Base-by-base conservation (phyloP, 2,329 filamentous ascomycete genomes). In the Verticillium klebahnii region DNA sequence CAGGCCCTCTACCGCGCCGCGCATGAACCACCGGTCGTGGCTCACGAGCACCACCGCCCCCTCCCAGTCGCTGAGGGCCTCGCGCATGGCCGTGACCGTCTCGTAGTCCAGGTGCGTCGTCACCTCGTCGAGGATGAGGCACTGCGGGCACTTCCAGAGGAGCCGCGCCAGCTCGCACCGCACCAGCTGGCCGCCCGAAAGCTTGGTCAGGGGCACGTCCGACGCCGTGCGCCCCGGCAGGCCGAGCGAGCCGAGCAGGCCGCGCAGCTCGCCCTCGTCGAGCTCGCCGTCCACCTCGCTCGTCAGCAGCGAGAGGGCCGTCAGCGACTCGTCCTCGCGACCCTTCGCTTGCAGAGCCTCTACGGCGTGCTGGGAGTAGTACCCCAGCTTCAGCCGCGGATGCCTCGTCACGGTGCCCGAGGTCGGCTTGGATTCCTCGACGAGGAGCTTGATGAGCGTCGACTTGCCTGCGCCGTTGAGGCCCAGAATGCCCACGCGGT, bases 101-200 rank as follows among this genome's bases (percentile, higher is more conserved):
- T 95, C 86, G 64, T 90, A 91, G 71, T 96, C 92, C 50, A 96
- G 80, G 77, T 96, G 92, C 1, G 92, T 94, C 7, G 91, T 95
- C 29, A 92, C 88, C 72, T 92, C 92, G 71, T 94, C 91, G 8
- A 94, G 82, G 6, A 94, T 82, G 2, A 94, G 80, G 61, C 91
- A 83, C 66, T 93, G 90, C 23, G 90, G 90, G 3, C 84, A 79
- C 50, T 77, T 78, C 82, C 87, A 89, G 39, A 94, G 76, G n/a
- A 93, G 75, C 57, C 85, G 82, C 1, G 89, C 89, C 58, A 94
- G 77, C 63, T 89, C 87, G 60, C 79, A 78, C 19, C 83, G 77
- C 57, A 90, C 89, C 25, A 92, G 83, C 74, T 96, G 92, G 0
- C 92, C 92, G 50, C 92, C 92, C 0, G 90, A 94, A 1, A 96